Evolutionary conservation across 2,329 filamentous ascomycete species (phyloP), one percentile per base, ranked within the genome.

Genomic region (Sclerotinia glacialis): DNA sequence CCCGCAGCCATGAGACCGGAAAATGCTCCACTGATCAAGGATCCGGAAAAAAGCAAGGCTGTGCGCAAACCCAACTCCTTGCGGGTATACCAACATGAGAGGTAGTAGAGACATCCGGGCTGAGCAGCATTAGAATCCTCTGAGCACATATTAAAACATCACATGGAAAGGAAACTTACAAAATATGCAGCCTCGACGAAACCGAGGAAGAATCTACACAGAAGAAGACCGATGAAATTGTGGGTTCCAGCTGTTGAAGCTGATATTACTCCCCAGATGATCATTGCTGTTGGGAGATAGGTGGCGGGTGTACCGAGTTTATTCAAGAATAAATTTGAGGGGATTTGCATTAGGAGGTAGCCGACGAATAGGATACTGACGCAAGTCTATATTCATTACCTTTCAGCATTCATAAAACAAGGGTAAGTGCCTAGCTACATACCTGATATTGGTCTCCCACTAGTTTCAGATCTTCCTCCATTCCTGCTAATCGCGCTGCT

Each of bases 21-120:
- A 72, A 92, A 92, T 1, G 89, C 89, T 5, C 89, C 88, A 0
- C 87, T 89, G 26, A 92, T 83, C 37, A 92, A 79, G 0, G 86
- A 86, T 0, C 89, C 90, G 0, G 87, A 86, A 75, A 90, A 90
- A 8, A 91, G 80, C 26, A 88, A 79, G 2, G 87, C 86, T 18
- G 86, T 89, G 12, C 88, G 82, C n/a, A 89, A 78, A 12, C 84
- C 85, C 1, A 90, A 80, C 74, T 90, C 89, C 69, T 86, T 85
- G 54, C 88, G 82, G 0, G 87, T 91, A 72, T 92, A 92, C 88
- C 89, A 91, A 64, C 80, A 82, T 67, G 79, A 81, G 47, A 90
- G 80, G 70, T 86, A 89, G 78, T 87, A 90, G 4, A 89, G 77
- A 71, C 85, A 85, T 12, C 85, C 84, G 1, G 85, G 85, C 80